Percentiles rank a stretch among this genome's conserved stretches.
Conservation (phyloP, 495 filamentous ascomycete species). For the Chaetomium cochliodes region DNA sequence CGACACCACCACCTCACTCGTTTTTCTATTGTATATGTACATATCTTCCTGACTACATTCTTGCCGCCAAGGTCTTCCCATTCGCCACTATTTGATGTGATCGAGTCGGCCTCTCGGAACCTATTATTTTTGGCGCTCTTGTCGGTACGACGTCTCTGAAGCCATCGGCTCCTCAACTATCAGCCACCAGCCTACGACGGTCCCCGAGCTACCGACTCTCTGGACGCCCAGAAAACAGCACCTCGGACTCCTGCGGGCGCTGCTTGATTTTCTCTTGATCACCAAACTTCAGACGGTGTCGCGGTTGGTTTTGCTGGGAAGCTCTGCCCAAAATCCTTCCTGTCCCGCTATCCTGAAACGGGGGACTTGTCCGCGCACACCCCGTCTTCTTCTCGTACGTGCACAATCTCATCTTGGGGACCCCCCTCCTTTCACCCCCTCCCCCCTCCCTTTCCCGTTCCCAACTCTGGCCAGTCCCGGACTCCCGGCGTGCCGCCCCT, state of each 20-base stretch:
- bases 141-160: background rate
- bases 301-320: constrained; percentile 18
- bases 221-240: background rate
- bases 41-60: background rate
- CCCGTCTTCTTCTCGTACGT: constrained; percentile 27
- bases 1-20: constrained; percentile 21
- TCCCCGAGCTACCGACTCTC: background rate
- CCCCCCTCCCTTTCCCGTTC: constrained; percentile 2
- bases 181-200: background rate
- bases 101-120: background rate
- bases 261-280: constrained; percentile 47
- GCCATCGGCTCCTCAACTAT: background rate
- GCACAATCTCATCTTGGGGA: constrained; percentile 22
- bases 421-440: constrained; percentile 7
- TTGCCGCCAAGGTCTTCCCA: background rate
- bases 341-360: constrained; percentile 41
- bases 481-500: constrained; percentile 10
- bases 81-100: background rate
- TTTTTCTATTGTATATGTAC: background rate
- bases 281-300: constrained; percentile 35
- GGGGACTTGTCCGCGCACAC: constrained; percentile 24
- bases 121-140: background rate
- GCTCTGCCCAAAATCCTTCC: constrained; percentile 19
- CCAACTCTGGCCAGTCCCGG: constrained; percentile 19
- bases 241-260: background rate